A percentile compares a stretch with the other conserved stretches of the same genome.
phyloP scores from a whole-genome alignment of 202 grass and related monocot species.

The Digitaria exilis region DNA sequence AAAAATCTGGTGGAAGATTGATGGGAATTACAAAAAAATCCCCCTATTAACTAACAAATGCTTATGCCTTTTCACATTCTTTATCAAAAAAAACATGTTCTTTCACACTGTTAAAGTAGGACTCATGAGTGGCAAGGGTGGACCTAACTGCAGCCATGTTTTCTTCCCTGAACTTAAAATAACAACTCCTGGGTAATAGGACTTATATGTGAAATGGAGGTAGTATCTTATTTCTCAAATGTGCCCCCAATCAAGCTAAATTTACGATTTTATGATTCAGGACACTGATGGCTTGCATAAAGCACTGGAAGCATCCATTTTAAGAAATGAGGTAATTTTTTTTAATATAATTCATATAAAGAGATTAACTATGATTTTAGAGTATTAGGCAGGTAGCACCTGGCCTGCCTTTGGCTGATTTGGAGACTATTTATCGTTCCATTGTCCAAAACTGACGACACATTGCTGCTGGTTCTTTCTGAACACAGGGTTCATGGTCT shows the following conservation, averaged over 20 bases:
- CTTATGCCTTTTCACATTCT: background rate
- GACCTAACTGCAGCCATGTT: background rate
- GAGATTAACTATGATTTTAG: too few species aligned
- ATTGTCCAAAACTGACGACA: conserved; percentile 22
- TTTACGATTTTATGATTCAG: conserved; percentile 61
- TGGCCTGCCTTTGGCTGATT: conserved; percentile 36
- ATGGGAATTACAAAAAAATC: background rate
- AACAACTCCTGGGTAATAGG: background rate
- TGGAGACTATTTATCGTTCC: conserved; percentile 15
- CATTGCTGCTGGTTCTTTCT: conserved; percentile 36
- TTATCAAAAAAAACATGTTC: too few species aligned
- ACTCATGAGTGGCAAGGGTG: background rate
- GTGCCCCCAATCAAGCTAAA: conserved; percentile 38
- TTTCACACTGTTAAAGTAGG: background rate
- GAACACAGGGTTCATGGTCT: conserved; percentile 74
- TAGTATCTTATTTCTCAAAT: conserved; percentile 3
- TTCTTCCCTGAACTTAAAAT: background rate
- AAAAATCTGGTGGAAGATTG: background rate
- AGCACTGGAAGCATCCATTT: conserved; percentile 78
- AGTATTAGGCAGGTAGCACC: conserved; percentile 9
- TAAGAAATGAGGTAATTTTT: conserved; percentile 86
- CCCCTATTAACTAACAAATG: background rate
- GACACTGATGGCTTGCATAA: conserved; percentile 84
- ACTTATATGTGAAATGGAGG: background rate
- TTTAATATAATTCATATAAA: conserved; percentile 14